Conservation (phyloP, 192 early-diverging fungal species). For the Backusella tarrabulga region DNA sequence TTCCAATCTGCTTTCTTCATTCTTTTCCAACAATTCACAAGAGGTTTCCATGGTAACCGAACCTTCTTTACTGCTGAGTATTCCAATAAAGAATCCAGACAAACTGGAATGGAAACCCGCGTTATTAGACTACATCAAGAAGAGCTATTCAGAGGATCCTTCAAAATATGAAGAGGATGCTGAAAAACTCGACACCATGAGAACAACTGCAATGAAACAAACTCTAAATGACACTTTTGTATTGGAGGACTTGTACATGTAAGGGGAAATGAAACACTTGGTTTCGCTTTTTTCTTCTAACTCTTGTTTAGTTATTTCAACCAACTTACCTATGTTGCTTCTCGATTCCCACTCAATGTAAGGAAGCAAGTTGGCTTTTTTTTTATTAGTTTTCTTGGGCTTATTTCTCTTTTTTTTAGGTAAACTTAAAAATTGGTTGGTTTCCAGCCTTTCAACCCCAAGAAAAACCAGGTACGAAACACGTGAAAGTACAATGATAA, state of each 20-base stretch:
- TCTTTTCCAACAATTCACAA: neutral
- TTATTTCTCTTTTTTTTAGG: constrained; percentile 24
- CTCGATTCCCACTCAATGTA: constrained; percentile 89
- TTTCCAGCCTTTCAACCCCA: constrained; percentile 60
- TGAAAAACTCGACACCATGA: constrained; percentile 6
- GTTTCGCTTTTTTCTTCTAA: neutral
- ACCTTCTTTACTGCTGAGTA: neutral
- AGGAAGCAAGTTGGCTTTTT: constrained; percentile 28
- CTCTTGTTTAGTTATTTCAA: constrained; percentile 67
- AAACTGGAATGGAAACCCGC: constrained; percentile 14
- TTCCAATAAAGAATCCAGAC: constrained; percentile 9
- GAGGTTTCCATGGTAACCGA: neutral
- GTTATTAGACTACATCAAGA: constrained; percentile 15
- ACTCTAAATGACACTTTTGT: neutral
- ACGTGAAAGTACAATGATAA: neutral
- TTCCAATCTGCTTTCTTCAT: neutral
- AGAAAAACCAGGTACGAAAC: constrained; percentile 42
- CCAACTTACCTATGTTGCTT: constrained; percentile 74
- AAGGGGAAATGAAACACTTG: neutral
- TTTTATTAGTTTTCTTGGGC: neutral
- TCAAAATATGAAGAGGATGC: constrained; percentile 14
- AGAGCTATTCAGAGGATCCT: constrained; percentile 22
- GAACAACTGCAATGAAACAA: constrained; percentile 6
- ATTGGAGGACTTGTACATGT: constrained; percentile 16
- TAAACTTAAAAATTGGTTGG: constrained; percentile 72